phyloP scores from a whole-genome alignment of 1,284 basidiomycete genomes.

The Clitocybe nebularis region DNA sequence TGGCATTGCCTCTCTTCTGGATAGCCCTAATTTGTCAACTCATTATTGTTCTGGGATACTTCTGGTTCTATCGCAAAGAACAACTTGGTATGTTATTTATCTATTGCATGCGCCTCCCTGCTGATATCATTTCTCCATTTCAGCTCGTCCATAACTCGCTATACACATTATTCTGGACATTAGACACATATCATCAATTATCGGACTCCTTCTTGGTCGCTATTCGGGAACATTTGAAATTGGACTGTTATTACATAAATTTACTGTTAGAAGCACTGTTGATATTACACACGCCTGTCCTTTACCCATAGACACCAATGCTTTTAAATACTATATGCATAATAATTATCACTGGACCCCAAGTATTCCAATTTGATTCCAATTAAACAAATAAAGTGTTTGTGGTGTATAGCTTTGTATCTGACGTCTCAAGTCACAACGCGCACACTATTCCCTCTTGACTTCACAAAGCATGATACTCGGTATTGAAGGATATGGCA shows the following conservation, averaged over 20 bases:
- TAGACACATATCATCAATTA: slow-evolving; percentile 4
- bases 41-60: slow-evolving; percentile 86
- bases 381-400: too few relatives aligned
- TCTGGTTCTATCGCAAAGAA: slow-evolving; percentile 92
- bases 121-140: slow-evolving; percentile 13
- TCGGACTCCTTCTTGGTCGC: slow-evolving; percentile 7
- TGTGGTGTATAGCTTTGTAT: too few relatives aligned
- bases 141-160: background rate
- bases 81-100: slow-evolving; percentile 57
- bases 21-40: slow-evolving; percentile 76
- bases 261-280: too few relatives aligned
- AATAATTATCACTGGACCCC: too few relatives aligned
- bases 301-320: too few relatives aligned
- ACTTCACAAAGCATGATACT: slow-evolving; percentile 44
- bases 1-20: slow-evolving; percentile 85
- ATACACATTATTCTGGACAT: background rate
- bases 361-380: too few relatives aligned
- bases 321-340: too few relatives aligned
- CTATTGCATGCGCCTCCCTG: too few relatives aligned
- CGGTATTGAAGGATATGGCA: slow-evolving; percentile 71
- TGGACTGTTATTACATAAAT: background rate
- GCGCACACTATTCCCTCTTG: background rate
- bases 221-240: slow-evolving; percentile 4
- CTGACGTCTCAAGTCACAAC: too few relatives aligned
- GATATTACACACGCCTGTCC: too few relatives aligned